These are phyloP conservation scores for Jamesozyma gamospora DNA, from an alignment of 805 yeast species.

Conservation along the genomic window DNA sequence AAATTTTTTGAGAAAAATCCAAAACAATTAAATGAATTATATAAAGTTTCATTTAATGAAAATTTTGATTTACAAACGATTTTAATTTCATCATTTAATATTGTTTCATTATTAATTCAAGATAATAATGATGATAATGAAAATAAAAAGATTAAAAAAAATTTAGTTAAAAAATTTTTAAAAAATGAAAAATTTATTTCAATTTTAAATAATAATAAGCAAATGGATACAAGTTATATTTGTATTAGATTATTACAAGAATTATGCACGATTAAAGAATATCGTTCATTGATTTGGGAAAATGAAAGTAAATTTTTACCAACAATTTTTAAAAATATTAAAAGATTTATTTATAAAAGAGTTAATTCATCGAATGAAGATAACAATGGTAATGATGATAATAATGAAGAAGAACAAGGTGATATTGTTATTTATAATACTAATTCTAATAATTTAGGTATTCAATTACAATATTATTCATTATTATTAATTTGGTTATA, in stretches of 20 bases:
- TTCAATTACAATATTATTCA: constrained; percentile 78
- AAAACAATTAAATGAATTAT: constrained; percentile 14
- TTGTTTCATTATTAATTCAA: constrained; percentile 26
- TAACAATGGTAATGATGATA: not conserved
- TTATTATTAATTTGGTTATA: constrained; percentile 77
- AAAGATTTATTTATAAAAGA: constrained; percentile 27
- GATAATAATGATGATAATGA: constrained; percentile 8
- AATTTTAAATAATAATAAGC: constrained; percentile 19
- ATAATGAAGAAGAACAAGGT: not conserved
- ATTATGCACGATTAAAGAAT: constrained; percentile 20
- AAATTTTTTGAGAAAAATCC: constrained; percentile 17
- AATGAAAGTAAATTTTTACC: constrained; percentile 37
- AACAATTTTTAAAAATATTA: constrained; percentile 38
- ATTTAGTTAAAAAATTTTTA: constrained; percentile 15
- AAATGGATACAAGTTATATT: constrained; percentile 26
- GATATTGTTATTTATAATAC: constrained; percentile 20
- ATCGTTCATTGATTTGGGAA: constrained; percentile 21
- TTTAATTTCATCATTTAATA: constrained; percentile 24
- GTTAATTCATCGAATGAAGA: constrained; percentile 4
- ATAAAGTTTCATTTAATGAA: constrained; percentile 16
- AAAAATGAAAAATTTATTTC: constrained; percentile 15
- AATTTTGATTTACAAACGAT: constrained; percentile 24
- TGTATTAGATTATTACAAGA: constrained; percentile 28
- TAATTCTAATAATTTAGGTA: constrained; percentile 36
- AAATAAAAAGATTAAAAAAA: not conserved